A percentile compares a stretch with the other conserved stretches of the same genome.
These are phyloP conservation scores for Aspergillus carlsbadensis DNA, from an alignment of 495 filamentous ascomycete species.

Conservation along the genomic window DNA sequence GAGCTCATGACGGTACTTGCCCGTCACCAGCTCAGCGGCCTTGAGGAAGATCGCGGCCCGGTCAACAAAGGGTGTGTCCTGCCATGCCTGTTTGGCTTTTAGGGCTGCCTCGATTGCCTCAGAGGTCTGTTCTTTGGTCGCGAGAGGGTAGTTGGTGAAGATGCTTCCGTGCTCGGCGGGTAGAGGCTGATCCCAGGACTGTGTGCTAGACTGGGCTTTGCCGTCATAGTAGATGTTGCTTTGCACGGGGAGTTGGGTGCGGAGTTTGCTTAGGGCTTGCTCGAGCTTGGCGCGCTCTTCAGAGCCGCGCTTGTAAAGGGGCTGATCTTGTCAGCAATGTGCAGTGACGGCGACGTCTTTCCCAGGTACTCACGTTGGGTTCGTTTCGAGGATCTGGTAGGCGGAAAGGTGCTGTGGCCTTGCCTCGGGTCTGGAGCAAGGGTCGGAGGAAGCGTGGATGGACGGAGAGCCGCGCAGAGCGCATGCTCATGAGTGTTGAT, in stretches of 20 bases:
- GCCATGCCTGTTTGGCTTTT: constrained; percentile 78
- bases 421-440: constrained; percentile 25
- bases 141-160: constrained; percentile 75
- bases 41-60: constrained; percentile 90
- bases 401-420: constrained; percentile 33
- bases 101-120: constrained; percentile 78
- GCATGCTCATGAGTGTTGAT: not conserved
- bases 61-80: constrained; percentile 79
- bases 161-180: constrained; percentile 67
- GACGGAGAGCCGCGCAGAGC: constrained; percentile 1
- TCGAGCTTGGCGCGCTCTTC: constrained; percentile 65
- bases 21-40: constrained; percentile 83
- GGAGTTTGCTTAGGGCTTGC: constrained; percentile 59
- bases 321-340: constrained; percentile 46
- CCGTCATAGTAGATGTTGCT: constrained; percentile 54
- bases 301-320: constrained; percentile 72
- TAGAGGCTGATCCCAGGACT: constrained; percentile 57
- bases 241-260: constrained; percentile 42
- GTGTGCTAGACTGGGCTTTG: constrained; percentile 43
- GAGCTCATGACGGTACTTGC: constrained; percentile 89
- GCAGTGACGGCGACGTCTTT: too few species aligned
- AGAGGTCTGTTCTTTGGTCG: constrained; percentile 64
- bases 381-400: constrained; percentile 39
- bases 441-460: constrained; percentile 23
- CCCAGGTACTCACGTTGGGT: constrained; percentile 29